A percentile compares a stretch with the other conserved stretches of the same genome.
Conservation (phyloP, 2,329 filamentous ascomycete species). For the Pleoardoris graminearum region DNA sequence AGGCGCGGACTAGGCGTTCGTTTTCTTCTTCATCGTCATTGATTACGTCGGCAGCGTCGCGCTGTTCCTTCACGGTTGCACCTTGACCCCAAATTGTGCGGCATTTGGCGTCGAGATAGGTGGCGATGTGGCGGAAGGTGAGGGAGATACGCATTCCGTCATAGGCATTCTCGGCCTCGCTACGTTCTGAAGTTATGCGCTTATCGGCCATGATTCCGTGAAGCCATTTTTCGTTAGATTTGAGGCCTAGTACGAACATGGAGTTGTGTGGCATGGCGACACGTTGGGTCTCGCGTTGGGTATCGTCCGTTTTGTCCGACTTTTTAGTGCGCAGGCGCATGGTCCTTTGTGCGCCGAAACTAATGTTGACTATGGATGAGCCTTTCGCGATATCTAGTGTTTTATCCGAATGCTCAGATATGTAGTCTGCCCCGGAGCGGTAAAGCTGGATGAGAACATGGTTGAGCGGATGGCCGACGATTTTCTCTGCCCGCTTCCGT, state of each 20-base stretch:
- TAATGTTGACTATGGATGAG: conserved; percentile 89
- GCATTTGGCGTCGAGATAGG: conserved; percentile 71
- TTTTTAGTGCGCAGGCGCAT: conserved; percentile 90
- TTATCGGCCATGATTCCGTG: conserved; percentile 93
- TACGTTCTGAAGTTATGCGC: conserved; percentile 68
- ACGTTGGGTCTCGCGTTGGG: conserved; percentile 60
- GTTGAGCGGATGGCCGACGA: conserved; percentile 80
- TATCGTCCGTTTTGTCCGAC: conserved; percentile 23
- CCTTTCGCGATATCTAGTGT: conserved; percentile 83
- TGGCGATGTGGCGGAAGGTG: conserved; percentile 88
- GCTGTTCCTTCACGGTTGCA: conserved; percentile 68
- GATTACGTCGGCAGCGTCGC: conserved; percentile 64
- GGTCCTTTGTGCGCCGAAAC: conserved; percentile 85
- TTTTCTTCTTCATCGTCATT: conserved; percentile 71
- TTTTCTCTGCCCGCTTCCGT: conserved; percentile 67
- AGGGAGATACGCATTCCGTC: conserved; percentile 81
- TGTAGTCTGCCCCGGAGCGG: conserved; percentile 84
- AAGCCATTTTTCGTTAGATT: conserved; percentile 84
- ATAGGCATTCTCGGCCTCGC: conserved; percentile 69
- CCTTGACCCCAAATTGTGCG: conserved; percentile 89
- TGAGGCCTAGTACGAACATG: conserved; percentile 77
- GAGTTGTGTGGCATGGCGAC: conserved; percentile 84
- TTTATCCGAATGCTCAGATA: conserved; percentile 96
- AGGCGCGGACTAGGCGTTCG: conserved; percentile 72
- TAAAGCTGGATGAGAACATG: conserved; percentile 94